Base-by-base conservation (phyloP, 805 yeast genomes). In the Candida tammaniensis region DNA sequence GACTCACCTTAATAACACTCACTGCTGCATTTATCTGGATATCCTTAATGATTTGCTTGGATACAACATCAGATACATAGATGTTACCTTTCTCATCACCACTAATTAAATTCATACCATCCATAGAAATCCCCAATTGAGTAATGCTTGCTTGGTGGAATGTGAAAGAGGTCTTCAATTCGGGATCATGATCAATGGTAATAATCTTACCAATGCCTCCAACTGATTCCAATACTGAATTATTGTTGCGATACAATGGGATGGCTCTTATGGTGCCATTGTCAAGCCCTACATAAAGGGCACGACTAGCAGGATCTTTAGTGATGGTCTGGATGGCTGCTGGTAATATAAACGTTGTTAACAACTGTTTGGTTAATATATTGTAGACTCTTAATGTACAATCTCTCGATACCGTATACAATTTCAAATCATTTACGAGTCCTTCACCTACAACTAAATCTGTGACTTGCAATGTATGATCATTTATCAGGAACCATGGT, bases 221-320 rank as follows among this genome's bases (percentile, higher is more conserved):
- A n/a, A 74, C 69, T 3, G 78, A 64, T 47, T 77, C 84, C 40
- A 80, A 59, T 16, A 72, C 66, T 9, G 59, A 58, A 45, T 57
- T 61, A 39, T 55, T 49, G 13, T 51, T 46, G 16, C 43, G 43
- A 48, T 70, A 79, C 31, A 85, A 55, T 7, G 80, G 74, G 4
- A 85, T 68, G 23, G 64, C 54, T 41, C 81, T 66, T 26, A 86
- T 71, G 10, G 60, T 48, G 9, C 96, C 96, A 40, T 76, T 70
- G 2, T 59, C 48, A 11, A 82, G 58, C 1, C 96, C 97, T 6
- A 74, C 75, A 52, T 83, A 91, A 1, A 85, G 38, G 2, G 78
- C 70, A 47, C 98, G 68, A 48, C 80, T 86, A 0, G 89, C 86
- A 1, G 94, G 87, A 55, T 91, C 98, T 5, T 75, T 61, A 0